Conservation (phyloP, 164 flowering plant genomes). For the Magnolia changhungtana region DNA sequence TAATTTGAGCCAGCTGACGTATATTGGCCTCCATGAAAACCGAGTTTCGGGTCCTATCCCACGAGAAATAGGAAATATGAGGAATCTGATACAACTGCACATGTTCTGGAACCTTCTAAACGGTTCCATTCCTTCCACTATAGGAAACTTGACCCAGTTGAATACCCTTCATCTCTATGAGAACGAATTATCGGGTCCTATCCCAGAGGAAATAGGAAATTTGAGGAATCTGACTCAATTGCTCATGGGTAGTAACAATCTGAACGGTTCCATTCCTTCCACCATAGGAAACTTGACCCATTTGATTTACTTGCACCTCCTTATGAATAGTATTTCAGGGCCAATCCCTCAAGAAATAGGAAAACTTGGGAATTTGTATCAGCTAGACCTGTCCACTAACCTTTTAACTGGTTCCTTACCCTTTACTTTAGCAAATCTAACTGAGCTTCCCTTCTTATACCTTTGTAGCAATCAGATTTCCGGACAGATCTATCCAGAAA, state of each 20-base stretch:
- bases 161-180: constrained; percentile 1
- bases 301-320: background rate
- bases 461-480: background rate
- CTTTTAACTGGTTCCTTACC: background rate
- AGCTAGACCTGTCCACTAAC: background rate
- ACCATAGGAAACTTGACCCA: background rate
- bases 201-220: constrained; percentile 21
- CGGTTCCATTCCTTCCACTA: constrained; percentile 7
- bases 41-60: constrained; percentile 21
- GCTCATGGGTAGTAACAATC: background rate
- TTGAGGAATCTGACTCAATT: background rate
- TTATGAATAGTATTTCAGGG: background rate
- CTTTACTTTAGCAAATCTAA: background rate
- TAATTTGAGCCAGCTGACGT: constrained; percentile 8
- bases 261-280: background rate
- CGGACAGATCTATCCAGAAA: background rate
- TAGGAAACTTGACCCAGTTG: constrained; percentile 19
- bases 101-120: background rate
- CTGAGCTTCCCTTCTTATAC: background rate
- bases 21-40: background rate
- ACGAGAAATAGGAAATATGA: constrained; percentile 16
- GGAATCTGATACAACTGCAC: background rate
- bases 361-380: background rate
- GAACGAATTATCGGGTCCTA: constrained; percentile 14
- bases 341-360: background rate